Evolutionary conservation across 1,284 basidiomycete genomes (phyloP).

Genomic region (Pseudozyma tsukubaensis): DNA sequence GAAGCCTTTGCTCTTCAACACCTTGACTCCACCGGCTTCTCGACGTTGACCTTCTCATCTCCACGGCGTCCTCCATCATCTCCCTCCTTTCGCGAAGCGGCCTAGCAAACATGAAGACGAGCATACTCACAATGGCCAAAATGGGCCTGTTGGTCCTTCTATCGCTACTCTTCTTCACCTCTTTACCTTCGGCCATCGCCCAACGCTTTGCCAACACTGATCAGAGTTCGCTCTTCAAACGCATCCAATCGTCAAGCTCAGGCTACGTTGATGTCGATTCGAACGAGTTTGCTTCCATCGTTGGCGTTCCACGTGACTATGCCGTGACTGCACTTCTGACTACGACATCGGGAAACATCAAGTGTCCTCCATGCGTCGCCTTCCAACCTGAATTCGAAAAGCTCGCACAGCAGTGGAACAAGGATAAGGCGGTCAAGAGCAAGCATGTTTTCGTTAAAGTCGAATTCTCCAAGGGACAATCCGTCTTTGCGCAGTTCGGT

Average conservation of each 20-base stretch:
- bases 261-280: slow-evolving; percentile 45
- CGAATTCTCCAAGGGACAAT: slow-evolving; percentile 49
- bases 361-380: slow-evolving; percentile 52
- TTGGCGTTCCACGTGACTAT: slow-evolving; percentile 33
- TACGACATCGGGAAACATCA: slow-evolving; percentile 42
- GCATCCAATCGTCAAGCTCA: slow-evolving; percentile 20
- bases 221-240: slow-evolving; percentile 27
- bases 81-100: neutral
- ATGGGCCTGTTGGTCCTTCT: slow-evolving; percentile 18
- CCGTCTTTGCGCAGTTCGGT: slow-evolving; percentile 53
- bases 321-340: slow-evolving; percentile 56
- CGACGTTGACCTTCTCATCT: slow-evolving; percentile 1
- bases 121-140: slow-evolving; percentile 11
- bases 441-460: slow-evolving; percentile 56
- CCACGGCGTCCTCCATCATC: neutral
- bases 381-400: slow-evolving; percentile 60
- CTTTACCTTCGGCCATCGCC: slow-evolving; percentile 9
- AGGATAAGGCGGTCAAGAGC: slow-evolving; percentile 25
- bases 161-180: slow-evolving; percentile 19
- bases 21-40: neutral
- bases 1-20: slow-evolving; percentile 4
- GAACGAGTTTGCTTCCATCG: slow-evolving; percentile 25
- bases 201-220: slow-evolving; percentile 17
- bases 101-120: slow-evolving; percentile 15
- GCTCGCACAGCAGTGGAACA: slow-evolving; percentile 50